Conservation (phyloP, 257 asterid species). For the Lycium barbarum region DNA sequence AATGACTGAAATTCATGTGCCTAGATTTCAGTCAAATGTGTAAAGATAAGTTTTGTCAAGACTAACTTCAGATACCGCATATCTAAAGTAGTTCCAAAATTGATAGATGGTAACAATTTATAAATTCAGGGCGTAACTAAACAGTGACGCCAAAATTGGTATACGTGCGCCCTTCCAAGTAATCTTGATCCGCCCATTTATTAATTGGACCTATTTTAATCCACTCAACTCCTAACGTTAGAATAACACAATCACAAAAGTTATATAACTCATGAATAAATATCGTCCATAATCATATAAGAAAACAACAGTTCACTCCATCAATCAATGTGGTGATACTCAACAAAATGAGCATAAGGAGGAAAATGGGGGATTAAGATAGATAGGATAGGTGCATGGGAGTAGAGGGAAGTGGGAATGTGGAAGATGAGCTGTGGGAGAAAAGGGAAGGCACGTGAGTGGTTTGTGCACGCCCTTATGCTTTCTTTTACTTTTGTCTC, state of each 20-base stretch:
- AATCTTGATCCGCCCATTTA: too few relatives aligned
- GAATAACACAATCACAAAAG: not conserved
- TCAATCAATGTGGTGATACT: not conserved
- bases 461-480: conserved; percentile 59
- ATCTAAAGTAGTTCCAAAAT: not conserved
- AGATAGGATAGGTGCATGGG: conserved; percentile 33
- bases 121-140: not conserved
- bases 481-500: conserved; percentile 62
- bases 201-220: not conserved
- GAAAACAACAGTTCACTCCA: not conserved
- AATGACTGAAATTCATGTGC: not conserved
- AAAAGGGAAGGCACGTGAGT: conserved; percentile 74
- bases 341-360: conserved; percentile 20
- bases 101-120: not conserved
- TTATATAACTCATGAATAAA: not conserved
- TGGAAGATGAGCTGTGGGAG: conserved; percentile 67
- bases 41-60: too few relatives aligned
- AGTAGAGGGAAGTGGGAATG: conserved; percentile 16
- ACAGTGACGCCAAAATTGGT: not conserved
- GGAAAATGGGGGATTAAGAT: conserved; percentile 23
- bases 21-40: not conserved
- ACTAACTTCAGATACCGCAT: too few relatives aligned
- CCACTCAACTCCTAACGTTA: not conserved
- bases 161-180: not conserved
- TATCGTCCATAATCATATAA: too few relatives aligned